Conservation (phyloP, 108 stramenopile species). For the Parietichytrium sp. region DNA sequence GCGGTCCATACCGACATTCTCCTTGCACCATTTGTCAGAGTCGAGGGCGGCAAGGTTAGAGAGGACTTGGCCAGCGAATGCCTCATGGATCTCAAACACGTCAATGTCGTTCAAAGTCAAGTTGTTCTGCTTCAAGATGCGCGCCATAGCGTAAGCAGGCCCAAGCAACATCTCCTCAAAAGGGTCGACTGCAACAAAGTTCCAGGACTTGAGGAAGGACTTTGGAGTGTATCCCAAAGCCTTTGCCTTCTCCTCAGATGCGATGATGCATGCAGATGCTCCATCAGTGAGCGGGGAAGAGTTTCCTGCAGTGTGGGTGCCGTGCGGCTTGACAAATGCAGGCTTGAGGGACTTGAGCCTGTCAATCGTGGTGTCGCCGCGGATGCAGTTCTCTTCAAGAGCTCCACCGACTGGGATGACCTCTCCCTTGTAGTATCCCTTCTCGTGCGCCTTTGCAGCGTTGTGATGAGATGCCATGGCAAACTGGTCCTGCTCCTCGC, state of each 20-base stretch:
- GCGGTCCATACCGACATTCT: conserved; percentile 48
- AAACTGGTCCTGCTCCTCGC: conserved; percentile 91
- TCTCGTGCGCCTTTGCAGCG: conserved; percentile 85
- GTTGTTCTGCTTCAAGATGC: conserved; percentile 75
- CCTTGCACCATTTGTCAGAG: conserved; percentile 73
- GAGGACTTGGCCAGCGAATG: conserved; percentile 97
- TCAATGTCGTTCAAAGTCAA: conserved; percentile 74
- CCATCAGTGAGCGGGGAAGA: conserved; percentile 94
- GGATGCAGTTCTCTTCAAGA: conserved; percentile 89
- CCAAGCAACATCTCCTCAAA: conserved; percentile 94
- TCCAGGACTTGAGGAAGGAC: conserved; percentile 85
- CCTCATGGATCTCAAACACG: conserved; percentile 98
- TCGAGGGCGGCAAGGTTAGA: conserved; percentile 91
- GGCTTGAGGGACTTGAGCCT: conserved; percentile 88
- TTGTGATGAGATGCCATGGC: conserved; percentile 80
- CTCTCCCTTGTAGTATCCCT: conserved; percentile 89
- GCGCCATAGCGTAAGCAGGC: conserved; percentile 80
- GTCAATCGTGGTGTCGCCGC: conserved; percentile 84
- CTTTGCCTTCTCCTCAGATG: conserved; percentile 88
- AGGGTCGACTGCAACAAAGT: conserved; percentile 92
- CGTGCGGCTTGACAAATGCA: conserved; percentile 88
- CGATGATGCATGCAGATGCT: conserved; percentile 84
- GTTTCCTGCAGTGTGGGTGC: conserved; percentile 99
- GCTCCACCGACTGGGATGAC: conserved; percentile 76
- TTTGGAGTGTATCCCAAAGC: conserved; percentile 90